A percentile compares a stretch with the other conserved stretches of the same genome.
Conservation (phyloP, 768 basidiomycete genomes). For the Mycena indigotica region DNA sequence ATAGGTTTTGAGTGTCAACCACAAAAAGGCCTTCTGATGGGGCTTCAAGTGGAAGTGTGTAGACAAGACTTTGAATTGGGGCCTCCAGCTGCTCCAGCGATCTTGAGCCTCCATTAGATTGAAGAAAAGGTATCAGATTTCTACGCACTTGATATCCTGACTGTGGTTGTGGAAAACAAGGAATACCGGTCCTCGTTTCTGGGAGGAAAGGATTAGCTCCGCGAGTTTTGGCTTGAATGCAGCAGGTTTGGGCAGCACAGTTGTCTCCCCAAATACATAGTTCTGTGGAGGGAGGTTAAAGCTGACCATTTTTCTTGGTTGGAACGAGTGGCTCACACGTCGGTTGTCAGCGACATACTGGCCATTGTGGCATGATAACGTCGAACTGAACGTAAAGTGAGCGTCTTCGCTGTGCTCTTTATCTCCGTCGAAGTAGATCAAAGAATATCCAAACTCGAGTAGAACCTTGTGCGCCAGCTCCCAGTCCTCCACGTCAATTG, state of each 20-base stretch:
- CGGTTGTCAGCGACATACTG: slow-evolving; percentile 65
- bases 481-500: slow-evolving; percentile 85
- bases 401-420: slow-evolving; percentile 49
- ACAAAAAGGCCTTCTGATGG: slow-evolving; percentile 46
- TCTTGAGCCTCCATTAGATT: not conserved
- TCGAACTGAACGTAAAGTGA: slow-evolving; percentile 68
- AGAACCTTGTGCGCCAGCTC: slow-evolving; percentile 64
- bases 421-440: slow-evolving; percentile 57
- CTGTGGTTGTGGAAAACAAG: slow-evolving; percentile 80
- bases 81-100: slow-evolving; percentile 41
- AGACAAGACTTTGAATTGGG: slow-evolving; percentile 39
- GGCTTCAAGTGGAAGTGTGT: slow-evolving; percentile 45
- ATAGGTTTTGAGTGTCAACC: slow-evolving; percentile 56
- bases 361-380: slow-evolving; percentile 53
- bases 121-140: not conserved
- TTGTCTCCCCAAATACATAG: slow-evolving; percentile 68
- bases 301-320: too few relatives aligned
- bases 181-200: slow-evolving; percentile 57
- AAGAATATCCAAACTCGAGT: slow-evolving; percentile 80
- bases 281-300: slow-evolving; percentile 39
- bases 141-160: slow-evolving; percentile 72
- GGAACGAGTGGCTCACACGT: slow-evolving; percentile 57
- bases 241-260: slow-evolving; percentile 47
- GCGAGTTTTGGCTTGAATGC: slow-evolving; percentile 56
- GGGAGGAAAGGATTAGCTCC: slow-evolving; percentile 43